A percentile compares a stretch with the other conserved stretches of the same genome.
phyloP scores from a whole-genome alignment of 805 yeast species.

The Saccharomycodes ludwigii region DNA sequence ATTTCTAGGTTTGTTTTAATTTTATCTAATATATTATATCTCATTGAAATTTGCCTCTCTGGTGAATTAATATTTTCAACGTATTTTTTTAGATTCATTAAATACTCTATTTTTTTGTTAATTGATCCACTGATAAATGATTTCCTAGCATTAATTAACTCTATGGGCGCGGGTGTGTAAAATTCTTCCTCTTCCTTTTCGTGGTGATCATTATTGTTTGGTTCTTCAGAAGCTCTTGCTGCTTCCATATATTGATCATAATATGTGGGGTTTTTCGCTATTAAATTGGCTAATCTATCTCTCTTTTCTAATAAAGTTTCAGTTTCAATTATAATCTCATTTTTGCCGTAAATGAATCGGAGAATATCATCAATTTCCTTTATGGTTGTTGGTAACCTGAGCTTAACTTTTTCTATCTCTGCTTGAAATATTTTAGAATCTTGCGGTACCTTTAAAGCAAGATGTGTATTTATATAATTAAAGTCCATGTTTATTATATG shows the following conservation, averaged over 20 bases:
- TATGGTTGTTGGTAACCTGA: conserved; percentile 12
- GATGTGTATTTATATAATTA: no score
- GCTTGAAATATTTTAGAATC: neutral
- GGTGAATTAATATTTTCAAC: no score
- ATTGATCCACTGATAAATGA: conserved; percentile 42
- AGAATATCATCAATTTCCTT: conserved; percentile 25
- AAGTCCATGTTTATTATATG: no score
- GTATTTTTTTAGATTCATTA: neutral
- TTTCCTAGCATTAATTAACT: conserved; percentile 39
- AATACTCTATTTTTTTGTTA: neutral
- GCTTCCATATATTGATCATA: no score
- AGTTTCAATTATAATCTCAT: no score
- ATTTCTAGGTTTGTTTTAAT: no score
- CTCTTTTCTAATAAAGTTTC: no score
- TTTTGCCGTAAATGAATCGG: no score
- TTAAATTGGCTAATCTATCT: conserved; percentile 37
- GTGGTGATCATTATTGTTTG: no score
- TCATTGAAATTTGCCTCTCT: conserved; percentile 27
- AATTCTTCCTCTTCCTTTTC: conserved; percentile 65
- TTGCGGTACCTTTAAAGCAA: no score
- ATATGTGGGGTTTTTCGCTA: conserved; percentile 28
- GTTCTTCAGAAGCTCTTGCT: no score
- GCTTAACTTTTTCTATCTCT: conserved; percentile 2
- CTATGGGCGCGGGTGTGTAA: conserved; percentile 64
- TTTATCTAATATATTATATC: conserved; percentile 32